Percentiles rank a stretch among this genome's conserved stretches.
These are phyloP conservation scores for Domatiomyces globalis DNA, from an alignment of 2,329 filamentous ascomycete genomes.

Conservation along the genomic window DNA sequence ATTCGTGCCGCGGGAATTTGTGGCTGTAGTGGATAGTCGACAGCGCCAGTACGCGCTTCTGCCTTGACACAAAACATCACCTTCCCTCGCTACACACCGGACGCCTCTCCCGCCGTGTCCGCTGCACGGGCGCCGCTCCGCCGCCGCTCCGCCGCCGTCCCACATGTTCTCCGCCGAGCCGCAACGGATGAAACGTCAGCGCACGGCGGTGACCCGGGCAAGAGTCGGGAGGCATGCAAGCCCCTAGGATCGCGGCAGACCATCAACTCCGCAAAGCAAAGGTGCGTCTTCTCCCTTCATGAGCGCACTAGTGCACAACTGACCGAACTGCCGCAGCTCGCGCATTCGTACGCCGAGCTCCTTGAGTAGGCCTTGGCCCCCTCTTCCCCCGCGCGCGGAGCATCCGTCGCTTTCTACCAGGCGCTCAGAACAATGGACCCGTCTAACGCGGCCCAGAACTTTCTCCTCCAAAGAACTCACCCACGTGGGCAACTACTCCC, in stretches of 20 bases:
- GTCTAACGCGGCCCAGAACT: conserved; percentile 46
- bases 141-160: neutral
- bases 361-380: conserved; percentile 73
- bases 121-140: too few species aligned
- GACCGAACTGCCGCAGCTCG: conserved; percentile 49
- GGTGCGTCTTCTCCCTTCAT: conserved; percentile 23
- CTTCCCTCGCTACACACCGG: conserved; percentile 27
- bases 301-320: conserved; percentile 7
- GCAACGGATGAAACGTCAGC: neutral
- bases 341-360: conserved; percentile 89
- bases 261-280: conserved; percentile 46
- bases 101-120: conserved; percentile 24
- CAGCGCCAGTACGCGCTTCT: too few species aligned
- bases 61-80: conserved; percentile 25
- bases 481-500: conserved; percentile 84
- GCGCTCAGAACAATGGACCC: conserved; percentile 1
- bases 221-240: conserved; percentile 25
- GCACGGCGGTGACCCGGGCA: neutral
- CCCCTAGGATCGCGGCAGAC: conserved; percentile 39
- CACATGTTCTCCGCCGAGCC: neutral
- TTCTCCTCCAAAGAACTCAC: conserved; percentile 84
- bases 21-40: neutral
- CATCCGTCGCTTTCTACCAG: neutral
- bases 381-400: too few species aligned
- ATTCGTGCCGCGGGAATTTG: neutral